phyloP scores from a whole-genome alignment of 768 basidiomycete species.

The Kwoniella dejecticola region DNA sequence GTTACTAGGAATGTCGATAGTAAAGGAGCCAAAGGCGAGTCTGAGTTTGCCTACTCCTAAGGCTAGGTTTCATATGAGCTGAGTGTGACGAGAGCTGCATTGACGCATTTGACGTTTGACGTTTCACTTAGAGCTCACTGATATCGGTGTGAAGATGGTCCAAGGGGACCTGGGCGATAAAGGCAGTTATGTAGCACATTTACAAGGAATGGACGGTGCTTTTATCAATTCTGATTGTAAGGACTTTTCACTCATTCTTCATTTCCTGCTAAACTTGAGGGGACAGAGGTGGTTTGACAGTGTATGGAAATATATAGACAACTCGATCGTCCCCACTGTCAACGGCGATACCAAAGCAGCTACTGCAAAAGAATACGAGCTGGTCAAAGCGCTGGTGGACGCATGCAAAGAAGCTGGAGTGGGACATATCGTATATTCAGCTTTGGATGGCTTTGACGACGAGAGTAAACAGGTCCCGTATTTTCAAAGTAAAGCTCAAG shows the following conservation, averaged over 20 bases:
- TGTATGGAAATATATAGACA: background rate
- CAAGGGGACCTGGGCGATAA: slow-evolving; percentile 21
- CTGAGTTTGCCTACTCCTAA: background rate
- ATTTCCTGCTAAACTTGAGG: background rate
- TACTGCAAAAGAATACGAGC: background rate
- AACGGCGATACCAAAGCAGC: no score
- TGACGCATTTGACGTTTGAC: no score
- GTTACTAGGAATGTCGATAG: slow-evolving; percentile 18
- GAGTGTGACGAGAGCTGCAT: no score
- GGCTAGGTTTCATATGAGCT: background rate
- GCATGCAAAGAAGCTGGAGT: slow-evolving; percentile 11
- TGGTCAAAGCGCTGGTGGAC: background rate
- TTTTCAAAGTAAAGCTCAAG: slow-evolving; percentile 5
- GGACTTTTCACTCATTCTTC: background rate
- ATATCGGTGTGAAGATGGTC: slow-evolving; percentile 25
- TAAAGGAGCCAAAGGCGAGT: slow-evolving; percentile 18
- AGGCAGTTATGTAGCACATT: slow-evolving; percentile 14
- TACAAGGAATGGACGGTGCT: slow-evolving; percentile 27
- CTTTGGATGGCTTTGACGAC: slow-evolving; percentile 9
- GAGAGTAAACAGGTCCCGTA: slow-evolving; percentile 6
- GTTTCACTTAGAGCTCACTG: slow-evolving; percentile 6
- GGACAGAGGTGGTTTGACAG: background rate
- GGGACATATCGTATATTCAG: slow-evolving; percentile 11
- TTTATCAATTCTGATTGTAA: slow-evolving; percentile 32
- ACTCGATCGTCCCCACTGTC: background rate